Conservation (phyloP, 495 filamentous ascomycete species). For the Penicillium egyptiacum region DNA sequence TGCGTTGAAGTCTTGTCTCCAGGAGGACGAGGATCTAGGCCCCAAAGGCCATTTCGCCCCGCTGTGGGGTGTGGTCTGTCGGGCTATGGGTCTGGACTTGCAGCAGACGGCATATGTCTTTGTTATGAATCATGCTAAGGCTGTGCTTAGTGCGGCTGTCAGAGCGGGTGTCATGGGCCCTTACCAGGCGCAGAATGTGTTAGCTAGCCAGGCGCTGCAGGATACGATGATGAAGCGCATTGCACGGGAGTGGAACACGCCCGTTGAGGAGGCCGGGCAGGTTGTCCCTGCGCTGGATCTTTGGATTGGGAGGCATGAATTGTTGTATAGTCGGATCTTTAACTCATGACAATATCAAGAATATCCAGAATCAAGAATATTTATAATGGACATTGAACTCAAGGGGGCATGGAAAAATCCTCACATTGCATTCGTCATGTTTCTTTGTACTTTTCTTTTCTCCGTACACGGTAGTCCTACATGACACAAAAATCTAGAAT, state of each 20-base stretch:
- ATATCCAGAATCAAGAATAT: background rate
- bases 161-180: constrained; percentile 86
- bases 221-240: constrained; percentile 61
- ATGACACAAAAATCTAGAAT: constrained; percentile 29
- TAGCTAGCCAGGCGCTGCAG: constrained; percentile 67
- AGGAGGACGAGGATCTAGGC: constrained; percentile 34
- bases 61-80: constrained; percentile 72
- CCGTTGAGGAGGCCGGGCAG: constrained; percentile 83
- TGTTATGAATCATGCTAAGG: constrained; percentile 83
- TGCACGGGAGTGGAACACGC: constrained; percentile 54
- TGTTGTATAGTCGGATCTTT: constrained; percentile 95
- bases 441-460: constrained; percentile 10
- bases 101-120: constrained; percentile 80
- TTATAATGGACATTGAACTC: background rate
- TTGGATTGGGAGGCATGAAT: constrained; percentile 92
- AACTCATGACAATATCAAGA: constrained; percentile 57
- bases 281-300: constrained; percentile 83
- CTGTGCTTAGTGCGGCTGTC: constrained; percentile 84
- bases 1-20: constrained; percentile 34
- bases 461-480: constrained; percentile 37
- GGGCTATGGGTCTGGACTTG: constrained; percentile 58
- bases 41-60: constrained; percentile 72
- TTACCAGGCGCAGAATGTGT: constrained; percentile 82
- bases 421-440: constrained; percentile 24
- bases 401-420: constrained; percentile 5